Percentiles rank a stretch among this genome's conserved stretches.
Conservation (phyloP, 345 rosid species). For the Theobroma cacao region DNA sequence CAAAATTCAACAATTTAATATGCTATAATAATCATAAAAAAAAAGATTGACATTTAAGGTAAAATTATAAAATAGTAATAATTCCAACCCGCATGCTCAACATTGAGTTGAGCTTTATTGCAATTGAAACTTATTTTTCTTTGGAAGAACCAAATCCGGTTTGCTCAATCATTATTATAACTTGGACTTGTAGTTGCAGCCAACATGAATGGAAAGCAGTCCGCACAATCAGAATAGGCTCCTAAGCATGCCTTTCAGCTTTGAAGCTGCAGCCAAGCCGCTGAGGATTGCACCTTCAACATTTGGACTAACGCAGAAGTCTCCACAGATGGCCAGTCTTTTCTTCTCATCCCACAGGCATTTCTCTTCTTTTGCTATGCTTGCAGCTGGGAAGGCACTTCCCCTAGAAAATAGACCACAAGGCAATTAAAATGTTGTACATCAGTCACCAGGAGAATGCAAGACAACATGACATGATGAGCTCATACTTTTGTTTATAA, state of each 20-base stretch:
- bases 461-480: not conserved
- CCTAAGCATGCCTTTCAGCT: conserved; percentile 45
- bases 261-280: conserved; percentile 73
- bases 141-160: not conserved
- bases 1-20: no score
- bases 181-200: not conserved
- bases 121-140: not conserved
- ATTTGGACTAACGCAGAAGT: conserved; percentile 78
- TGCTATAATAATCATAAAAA: no score
- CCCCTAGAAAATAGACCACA: conserved; percentile 47
- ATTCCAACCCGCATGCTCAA: not conserved
- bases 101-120: not conserved
- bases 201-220: not conserved
- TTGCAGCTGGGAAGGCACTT: conserved; percentile 80
- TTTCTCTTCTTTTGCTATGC: conserved; percentile 64
- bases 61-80: no score
- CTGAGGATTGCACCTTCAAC: conserved; percentile 86
- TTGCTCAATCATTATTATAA: not conserved
- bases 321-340: conserved; percentile 75
- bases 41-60: no score
- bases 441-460: not conserved
- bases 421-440: not conserved
- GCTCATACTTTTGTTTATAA: not conserved
- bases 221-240: conserved; percentile 26
- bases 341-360: conserved; percentile 61